phyloP scores from a whole-genome alignment of 495 filamentous ascomycete species.

The Trichoderma virens region DNA sequence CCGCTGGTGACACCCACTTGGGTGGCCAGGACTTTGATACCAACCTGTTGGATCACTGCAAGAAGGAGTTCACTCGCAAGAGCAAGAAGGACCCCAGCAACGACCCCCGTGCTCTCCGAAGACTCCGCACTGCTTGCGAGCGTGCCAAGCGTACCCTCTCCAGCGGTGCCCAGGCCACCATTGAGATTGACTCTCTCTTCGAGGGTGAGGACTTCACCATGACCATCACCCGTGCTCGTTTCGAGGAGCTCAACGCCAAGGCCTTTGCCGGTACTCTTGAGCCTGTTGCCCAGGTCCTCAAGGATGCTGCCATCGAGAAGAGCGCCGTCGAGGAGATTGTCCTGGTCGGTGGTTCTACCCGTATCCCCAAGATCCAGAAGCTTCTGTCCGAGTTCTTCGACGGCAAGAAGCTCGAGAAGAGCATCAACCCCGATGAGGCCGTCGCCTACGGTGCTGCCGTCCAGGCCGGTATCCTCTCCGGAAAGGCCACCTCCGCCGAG shows the following conservation, averaged over 20 bases:
- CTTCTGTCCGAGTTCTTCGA: constrained; percentile 98
- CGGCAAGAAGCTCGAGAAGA: constrained; percentile 98
- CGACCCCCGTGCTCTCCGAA: constrained; percentile 93
- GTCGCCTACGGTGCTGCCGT: constrained; percentile 98
- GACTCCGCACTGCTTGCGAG: constrained; percentile 97
- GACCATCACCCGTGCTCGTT: constrained; percentile 97
- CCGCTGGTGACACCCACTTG: constrained; percentile 97
- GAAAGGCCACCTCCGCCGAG: constrained; percentile 91
- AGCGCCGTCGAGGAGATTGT: constrained; percentile 94
- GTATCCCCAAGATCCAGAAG: constrained; percentile 99
- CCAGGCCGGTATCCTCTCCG: constrained; percentile 95
- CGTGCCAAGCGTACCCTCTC: constrained; percentile 98
- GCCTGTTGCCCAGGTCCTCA: constrained; percentile 96
- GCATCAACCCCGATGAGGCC: constrained; percentile 99
- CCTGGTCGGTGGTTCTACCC: constrained; percentile 96
- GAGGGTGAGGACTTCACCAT: constrained; percentile 98
- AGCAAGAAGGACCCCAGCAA: constrained; percentile 75
- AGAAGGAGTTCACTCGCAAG: constrained; percentile 86
- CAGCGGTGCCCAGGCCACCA: constrained; percentile 91
- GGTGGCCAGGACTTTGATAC: constrained; percentile 99
- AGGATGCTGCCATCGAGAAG: constrained; percentile 94
- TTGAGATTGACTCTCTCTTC: constrained; percentile 98
- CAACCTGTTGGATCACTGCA: constrained; percentile 93
- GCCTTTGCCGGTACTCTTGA: constrained; percentile 95
- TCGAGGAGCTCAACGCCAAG: constrained; percentile 97